Base-by-base conservation (phyloP, 2,329 filamentous ascomycete genomes). In the Penicillium sp. region DNA sequence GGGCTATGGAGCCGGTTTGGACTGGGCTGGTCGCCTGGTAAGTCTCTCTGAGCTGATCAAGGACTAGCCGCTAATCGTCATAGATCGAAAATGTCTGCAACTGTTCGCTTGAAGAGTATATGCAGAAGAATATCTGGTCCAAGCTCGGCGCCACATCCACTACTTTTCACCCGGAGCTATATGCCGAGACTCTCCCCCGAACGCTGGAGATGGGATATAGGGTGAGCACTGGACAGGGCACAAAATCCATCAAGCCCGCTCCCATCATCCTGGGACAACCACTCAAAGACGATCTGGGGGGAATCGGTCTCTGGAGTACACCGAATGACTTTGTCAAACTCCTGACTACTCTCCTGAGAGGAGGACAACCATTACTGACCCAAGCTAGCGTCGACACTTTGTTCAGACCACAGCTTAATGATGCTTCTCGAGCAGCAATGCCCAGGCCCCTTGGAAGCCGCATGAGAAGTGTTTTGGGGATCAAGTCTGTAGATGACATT, bases 1-100 rank as follows among this genome's bases (percentile, higher is more conserved):
- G 82, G 70, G 72, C 49, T 85, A 86, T 59, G 78, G 81, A 2
- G 63, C 74, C 3, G 74, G 77, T 2, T 63, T 81, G 2, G 84
- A 86, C 70, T 85, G 82, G 83, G 79, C 78, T 0, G 83, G 84
- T 5, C 73, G 77, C 5, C 70, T 84, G 3, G 74, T 66, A 48
- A 35, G 28, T 12, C 28, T 12, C 4, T 28, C 28, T 4, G 7
- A 34, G 3, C 34, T 11, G 2, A 48, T 51, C 20, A 11, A 31
- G 17, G n/a, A 31, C 15, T 45, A 34, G 35, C 28, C 10, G 17
- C 12, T 17, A 12, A 22, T 17, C 12, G 7, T 8, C 22, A 14
- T 11, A 63, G 61, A 48, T 85, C 3, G 82, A 85, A 64, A 71
- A 75, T 0, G 62, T 82, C 1, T 80, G 80, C 0, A 75, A 76